Conservation (phyloP, 2,329 filamentous ascomycete genomes). For the Clarireedia homoeocarpa region DNA sequence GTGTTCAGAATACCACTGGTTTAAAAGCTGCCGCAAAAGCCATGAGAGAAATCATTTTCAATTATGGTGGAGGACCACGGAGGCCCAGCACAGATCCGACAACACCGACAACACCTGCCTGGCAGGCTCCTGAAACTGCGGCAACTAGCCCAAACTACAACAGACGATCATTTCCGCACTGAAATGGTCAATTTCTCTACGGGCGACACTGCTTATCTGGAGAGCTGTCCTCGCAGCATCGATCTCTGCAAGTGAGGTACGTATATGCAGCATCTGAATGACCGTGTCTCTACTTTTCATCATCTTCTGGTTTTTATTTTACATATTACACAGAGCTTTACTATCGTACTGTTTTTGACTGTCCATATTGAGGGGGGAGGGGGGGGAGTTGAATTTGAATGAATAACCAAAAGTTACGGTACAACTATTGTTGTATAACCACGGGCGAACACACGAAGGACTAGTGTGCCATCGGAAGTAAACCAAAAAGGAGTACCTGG, state of each 20-base stretch:
- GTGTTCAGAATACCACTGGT: slow-evolving; percentile 1
- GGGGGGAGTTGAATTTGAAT: not conserved
- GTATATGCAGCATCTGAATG: too few species aligned
- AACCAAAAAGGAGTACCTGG: too few species aligned
- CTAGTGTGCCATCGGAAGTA: too few species aligned
- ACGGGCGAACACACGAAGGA: too few species aligned
- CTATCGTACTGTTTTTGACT: not conserved
- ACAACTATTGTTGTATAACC: too few species aligned
- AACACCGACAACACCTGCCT: not conserved
- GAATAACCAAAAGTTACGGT: not conserved
- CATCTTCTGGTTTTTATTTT: not conserved
- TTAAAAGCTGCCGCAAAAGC: slow-evolving; percentile 4
- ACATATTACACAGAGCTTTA: not conserved
- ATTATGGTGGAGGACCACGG: not conserved
- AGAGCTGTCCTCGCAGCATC: too few species aligned
- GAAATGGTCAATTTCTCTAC: not conserved
- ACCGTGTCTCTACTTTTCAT: not conserved
- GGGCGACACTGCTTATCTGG: too few species aligned
- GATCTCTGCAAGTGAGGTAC: too few species aligned
- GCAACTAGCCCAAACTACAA: slow-evolving; percentile 36
- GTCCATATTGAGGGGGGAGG: not conserved
- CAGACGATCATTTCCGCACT: not conserved
- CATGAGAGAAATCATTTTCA: slow-evolving; percentile 7
- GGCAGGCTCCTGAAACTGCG: slow-evolving; percentile 31
- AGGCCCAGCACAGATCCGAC: slow-evolving; percentile 3